Base-by-base conservation (phyloP, 2,329 filamentous ascomycete genomes). In the Dothistroma septosporum region DNA sequence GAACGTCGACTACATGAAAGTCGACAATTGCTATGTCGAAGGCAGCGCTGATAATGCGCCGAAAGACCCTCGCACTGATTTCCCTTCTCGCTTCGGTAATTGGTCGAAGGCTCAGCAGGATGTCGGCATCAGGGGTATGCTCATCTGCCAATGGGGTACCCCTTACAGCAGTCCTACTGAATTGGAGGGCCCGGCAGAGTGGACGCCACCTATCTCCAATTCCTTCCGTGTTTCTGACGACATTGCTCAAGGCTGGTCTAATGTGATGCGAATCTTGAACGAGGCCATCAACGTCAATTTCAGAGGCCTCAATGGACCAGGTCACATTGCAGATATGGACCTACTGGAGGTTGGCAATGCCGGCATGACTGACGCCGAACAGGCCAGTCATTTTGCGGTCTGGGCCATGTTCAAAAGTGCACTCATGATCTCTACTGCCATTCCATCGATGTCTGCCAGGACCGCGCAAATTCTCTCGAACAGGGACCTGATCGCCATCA, bases 401-500 rank as follows among this genome's bases (percentile, higher is more conserved):
- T 72, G 70, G 70, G 63, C 69, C 16, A 66, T 68, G 57, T 69
- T 72, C 62, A 72, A 72, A 60, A 68, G 64, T 44, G 62, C 67
- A 7, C 58, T 72, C 9, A 66, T 71, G 64, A 57, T 72, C n/a
- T 69, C 68, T 1, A 66, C 64, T 5, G 46, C 55, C 24, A 53
- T 65, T 0, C 57, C 59, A 12, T 52, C 44, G 10, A 64, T 71
- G 52, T 66, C 66, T 12, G 53, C 57, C 14, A 58, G 62, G 6
- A 68, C 68, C 3, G 54, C 62, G 21, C 57, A 60, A 22, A 69
- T 76, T 52, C 61, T 78, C 52, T 74, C 74, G 1, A 85, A 85
- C 69, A 74, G 77, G 28, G 83, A 84, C 58, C 78, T 84, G 22
- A 81, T 87, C 24, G 79, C 79, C 0, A 81, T 84, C 67, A 86